phyloP scores from a whole-genome alignment of 2,329 filamentous ascomycete species.

The Fusarium sp. region DNA sequence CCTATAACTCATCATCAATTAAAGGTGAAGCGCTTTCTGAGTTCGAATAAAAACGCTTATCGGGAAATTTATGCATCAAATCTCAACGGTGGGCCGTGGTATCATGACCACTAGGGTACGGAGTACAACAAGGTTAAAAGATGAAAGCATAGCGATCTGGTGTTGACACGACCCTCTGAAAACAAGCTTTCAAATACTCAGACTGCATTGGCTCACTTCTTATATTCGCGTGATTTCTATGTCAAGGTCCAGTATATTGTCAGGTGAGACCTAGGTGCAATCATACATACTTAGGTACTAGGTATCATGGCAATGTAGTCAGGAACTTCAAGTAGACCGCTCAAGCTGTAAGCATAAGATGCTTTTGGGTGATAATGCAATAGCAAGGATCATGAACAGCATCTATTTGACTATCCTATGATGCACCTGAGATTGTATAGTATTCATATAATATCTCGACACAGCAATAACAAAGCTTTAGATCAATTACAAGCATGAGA shows the following conservation, averaged over 20 bases:
- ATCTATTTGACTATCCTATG: neutral
- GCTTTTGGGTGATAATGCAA: neutral
- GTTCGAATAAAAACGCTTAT: neutral
- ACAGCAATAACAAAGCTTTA: neutral
- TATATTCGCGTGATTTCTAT: constrained; percentile 6
- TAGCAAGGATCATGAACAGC: neutral
- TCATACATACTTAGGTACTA: no score
- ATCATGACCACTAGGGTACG: constrained; percentile 1
- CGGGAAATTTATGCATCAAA: neutral
- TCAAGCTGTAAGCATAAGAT: neutral
- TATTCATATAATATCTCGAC: neutral
- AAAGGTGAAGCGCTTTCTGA: neutral
- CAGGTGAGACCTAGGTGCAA: neutral
- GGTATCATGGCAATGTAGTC: no score
- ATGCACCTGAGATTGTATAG: neutral
- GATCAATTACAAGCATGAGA: no score
- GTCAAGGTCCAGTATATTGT: neutral
- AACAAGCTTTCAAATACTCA: constrained; percentile 16
- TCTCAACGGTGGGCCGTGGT: constrained; percentile 7
- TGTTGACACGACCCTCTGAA: constrained; percentile 24
- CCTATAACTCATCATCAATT: neutral
- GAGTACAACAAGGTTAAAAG: constrained; percentile 13
- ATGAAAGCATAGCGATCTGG: constrained; percentile 31
- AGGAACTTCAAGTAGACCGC: neutral
- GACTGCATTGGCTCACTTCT: constrained; percentile 17